Conservation (phyloP, 140 eudicot genomes). For the Cichorium intybus region DNA sequence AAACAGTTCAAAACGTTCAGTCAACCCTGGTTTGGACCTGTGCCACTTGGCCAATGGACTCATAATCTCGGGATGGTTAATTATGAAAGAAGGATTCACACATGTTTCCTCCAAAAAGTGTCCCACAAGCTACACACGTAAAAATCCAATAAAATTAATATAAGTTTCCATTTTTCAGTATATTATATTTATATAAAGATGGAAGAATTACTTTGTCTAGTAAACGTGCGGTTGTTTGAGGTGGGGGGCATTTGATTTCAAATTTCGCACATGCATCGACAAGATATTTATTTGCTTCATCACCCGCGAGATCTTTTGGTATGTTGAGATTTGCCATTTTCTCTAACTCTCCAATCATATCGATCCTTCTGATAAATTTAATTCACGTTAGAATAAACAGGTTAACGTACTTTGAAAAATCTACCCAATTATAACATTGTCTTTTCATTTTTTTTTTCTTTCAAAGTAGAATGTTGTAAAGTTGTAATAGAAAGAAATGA, state of each 20-base stretch:
- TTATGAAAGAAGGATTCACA: conserved; percentile 75
- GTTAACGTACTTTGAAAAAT: neutral
- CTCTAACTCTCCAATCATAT: conserved; percentile 92
- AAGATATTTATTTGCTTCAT: conserved; percentile 81
- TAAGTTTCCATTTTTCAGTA: too few relatives aligned
- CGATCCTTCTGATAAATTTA: conserved; percentile 68
- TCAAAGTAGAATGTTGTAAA: neutral
- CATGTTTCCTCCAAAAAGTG: conserved; percentile 88
- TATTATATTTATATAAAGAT: conserved; percentile 1
- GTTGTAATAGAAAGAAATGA: too few relatives aligned
- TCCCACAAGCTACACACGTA: conserved; percentile 77
- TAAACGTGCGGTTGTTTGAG: conserved; percentile 87
- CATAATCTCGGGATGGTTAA: conserved; percentile 98
- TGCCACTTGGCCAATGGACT: conserved; percentile 99
- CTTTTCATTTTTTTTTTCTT: too few relatives aligned
- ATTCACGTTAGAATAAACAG: neutral
- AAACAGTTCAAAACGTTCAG: conserved; percentile 93
- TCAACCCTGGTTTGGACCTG: conserved; percentile 75
- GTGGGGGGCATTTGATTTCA: conserved; percentile 88
- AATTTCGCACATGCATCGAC: conserved; percentile 65
- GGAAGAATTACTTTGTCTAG: conserved; percentile 63
- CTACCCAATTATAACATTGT: neutral
- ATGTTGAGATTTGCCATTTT: conserved; percentile 74
- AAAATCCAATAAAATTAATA: too few relatives aligned
- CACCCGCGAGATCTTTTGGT: conserved; percentile 82